Conservation (phyloP, 768 basidiomycete species). For the Galerina marginata region DNA sequence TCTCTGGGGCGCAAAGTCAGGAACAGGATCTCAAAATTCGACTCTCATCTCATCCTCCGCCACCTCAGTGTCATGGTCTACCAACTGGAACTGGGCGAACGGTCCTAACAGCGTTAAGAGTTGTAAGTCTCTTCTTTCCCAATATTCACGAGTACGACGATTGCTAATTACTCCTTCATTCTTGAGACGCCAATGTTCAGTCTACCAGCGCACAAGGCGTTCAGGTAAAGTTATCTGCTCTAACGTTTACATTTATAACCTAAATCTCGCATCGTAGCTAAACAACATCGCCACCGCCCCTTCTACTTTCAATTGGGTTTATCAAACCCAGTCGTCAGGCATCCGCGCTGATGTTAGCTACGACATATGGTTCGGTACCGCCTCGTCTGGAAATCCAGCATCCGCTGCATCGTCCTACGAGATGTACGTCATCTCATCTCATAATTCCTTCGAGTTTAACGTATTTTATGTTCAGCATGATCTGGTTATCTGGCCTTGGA, state of each 20-base stretch:
- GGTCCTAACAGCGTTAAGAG: constrained; percentile 58
- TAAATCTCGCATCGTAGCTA: constrained; percentile 33
- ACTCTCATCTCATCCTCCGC: constrained; percentile 47
- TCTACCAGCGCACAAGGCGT: constrained; percentile 54
- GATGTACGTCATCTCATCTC: constrained; percentile 42
- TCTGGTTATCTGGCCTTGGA: constrained; percentile 63
- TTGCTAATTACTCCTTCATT: background rate
- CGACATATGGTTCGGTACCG: constrained; percentile 58
- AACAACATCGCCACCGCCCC: constrained; percentile 48
- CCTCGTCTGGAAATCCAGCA: constrained; percentile 50
- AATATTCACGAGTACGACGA: too few relatives aligned
- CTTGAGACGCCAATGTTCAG: constrained; percentile 54
- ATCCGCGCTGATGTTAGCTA: constrained; percentile 64
- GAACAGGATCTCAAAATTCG: constrained; percentile 54
- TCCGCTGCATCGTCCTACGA: constrained; percentile 54
- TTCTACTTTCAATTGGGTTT: constrained; percentile 57
- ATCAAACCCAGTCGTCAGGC: constrained; percentile 45
- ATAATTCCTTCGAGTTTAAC: background rate
- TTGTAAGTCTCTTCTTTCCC: constrained; percentile 39
- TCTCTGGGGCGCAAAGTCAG: constrained; percentile 57
- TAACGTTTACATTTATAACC: background rate
- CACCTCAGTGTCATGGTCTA: constrained; percentile 55
- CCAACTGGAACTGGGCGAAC: constrained; percentile 58
- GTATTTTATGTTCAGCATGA: constrained; percentile 46
- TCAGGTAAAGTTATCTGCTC: constrained; percentile 34